Evolutionary conservation across 805 yeast genomes (phyloP).

Genomic region (Sungouiella thailandica): DNA sequence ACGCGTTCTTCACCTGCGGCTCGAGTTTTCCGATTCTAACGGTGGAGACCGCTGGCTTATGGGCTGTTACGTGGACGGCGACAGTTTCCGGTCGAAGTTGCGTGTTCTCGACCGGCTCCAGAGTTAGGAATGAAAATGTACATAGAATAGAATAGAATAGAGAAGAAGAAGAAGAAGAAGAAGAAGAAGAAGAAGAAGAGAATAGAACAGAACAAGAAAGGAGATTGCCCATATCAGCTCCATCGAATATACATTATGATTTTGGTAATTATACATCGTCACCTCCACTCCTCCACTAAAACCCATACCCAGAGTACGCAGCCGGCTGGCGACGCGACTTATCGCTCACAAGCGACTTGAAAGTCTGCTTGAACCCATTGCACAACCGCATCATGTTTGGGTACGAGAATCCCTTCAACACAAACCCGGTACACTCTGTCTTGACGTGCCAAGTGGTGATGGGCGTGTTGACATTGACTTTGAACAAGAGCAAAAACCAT

Average conservation of each 20-base stretch:
- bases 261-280: no score
- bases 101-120: slow-evolving; percentile 5
- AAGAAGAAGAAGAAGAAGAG: no score
- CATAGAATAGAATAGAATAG: no score
- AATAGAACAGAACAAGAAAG: no score
- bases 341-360: slow-evolving; percentile 30
- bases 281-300: no score
- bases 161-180: no score
- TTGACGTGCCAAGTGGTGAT: slow-evolving; percentile 85
- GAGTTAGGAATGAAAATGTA: no score
- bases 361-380: slow-evolving; percentile 86
- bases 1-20: slow-evolving; percentile 63
- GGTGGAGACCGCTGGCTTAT: slow-evolving; percentile 63
- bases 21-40: slow-evolving; percentile 35
- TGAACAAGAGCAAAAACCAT: slow-evolving; percentile 84
- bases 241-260: no score
- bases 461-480: slow-evolving; percentile 64
- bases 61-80: slow-evolving; percentile 73
- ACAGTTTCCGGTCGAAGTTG: slow-evolving; percentile 59
- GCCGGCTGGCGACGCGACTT: slow-evolving; percentile 9
- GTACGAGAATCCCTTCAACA: slow-evolving; percentile 71
- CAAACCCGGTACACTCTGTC: slow-evolving; percentile 84
- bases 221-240: no score
- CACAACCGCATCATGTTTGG: slow-evolving; percentile 86
- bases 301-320: no score